phyloP scores from a whole-genome alignment of 306 rosid genomes.

The Pterocarpus santalinus region DNA sequence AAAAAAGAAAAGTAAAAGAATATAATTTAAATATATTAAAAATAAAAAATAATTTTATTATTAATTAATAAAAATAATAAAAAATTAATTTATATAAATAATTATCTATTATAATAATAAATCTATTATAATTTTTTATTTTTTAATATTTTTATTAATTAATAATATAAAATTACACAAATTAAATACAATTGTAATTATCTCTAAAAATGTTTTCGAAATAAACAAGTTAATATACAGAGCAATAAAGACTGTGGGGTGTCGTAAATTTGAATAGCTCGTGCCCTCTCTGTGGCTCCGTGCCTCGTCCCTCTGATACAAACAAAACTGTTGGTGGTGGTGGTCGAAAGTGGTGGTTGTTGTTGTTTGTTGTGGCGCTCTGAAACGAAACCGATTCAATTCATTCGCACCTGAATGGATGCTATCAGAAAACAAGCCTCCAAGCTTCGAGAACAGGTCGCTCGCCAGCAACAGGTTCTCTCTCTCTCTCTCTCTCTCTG shows the following conservation, averaged over 20 bases:
- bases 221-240: background rate
- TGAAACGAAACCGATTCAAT: conserved; percentile 26
- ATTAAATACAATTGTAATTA: too few relatives aligned
- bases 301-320: background rate
- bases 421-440: conserved; percentile 96
- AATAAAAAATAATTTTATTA: too few relatives aligned
- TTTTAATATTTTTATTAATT: too few relatives aligned
- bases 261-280: background rate
- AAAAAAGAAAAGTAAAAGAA: too few relatives aligned
- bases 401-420: conserved; percentile 63
- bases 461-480: conserved; percentile 93
- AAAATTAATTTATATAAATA: too few relatives aligned
- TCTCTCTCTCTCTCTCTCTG: conserved; percentile 6
- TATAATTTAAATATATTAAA: too few relatives aligned
- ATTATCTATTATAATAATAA: too few relatives aligned
- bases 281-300: background rate
- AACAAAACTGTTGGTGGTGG: background rate
- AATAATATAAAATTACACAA: too few relatives aligned
- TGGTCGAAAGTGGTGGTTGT: background rate
- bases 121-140: too few relatives aligned
- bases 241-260: background rate
- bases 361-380: background rate
- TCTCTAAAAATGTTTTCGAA: background rate
- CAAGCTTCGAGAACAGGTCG: conserved; percentile 97
- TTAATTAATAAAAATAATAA: too few relatives aligned